These are phyloP conservation scores for Acanthamoeba lenticulata DNA, from an alignment of 208 protist species.

Conservation along the genomic window DNA sequence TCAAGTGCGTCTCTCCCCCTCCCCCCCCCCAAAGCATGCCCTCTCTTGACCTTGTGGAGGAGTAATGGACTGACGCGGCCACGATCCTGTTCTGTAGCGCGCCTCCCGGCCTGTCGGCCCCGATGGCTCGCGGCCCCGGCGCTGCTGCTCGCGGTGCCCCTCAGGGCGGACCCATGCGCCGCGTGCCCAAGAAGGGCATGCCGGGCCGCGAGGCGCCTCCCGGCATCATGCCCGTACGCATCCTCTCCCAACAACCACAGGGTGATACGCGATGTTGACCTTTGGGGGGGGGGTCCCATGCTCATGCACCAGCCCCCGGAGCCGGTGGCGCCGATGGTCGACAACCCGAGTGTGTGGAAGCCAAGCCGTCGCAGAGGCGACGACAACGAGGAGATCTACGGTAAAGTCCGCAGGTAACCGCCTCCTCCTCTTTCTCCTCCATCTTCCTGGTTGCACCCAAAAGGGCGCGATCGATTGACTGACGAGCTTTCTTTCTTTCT, in stretches of 20 bases:
- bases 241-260: no score
- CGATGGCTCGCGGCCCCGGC: not conserved
- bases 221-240: not conserved
- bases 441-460: not conserved
- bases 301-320: not conserved
- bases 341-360: not conserved
- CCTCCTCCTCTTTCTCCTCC: not conserved
- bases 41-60: no score
- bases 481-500: not conserved
- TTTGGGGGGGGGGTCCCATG: not conserved
- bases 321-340: not conserved
- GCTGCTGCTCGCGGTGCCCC: not conserved
- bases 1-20: not conserved
- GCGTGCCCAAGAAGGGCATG: not conserved
- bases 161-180: not conserved
- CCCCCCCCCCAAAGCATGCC: not conserved
- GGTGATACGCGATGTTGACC: no score
- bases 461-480: not conserved
- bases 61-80: no score
- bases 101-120: not conserved
- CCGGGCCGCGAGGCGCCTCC: not conserved
- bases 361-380: slow-evolving; percentile 57
- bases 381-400: slow-evolving; percentile 43
- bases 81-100: no score
- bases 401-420: slow-evolving; percentile 30